Evolutionary conservation across 345 rosid species (phyloP), one percentile per base, ranked within the genome.

Genomic region (Reutealis trisperma): DNA sequence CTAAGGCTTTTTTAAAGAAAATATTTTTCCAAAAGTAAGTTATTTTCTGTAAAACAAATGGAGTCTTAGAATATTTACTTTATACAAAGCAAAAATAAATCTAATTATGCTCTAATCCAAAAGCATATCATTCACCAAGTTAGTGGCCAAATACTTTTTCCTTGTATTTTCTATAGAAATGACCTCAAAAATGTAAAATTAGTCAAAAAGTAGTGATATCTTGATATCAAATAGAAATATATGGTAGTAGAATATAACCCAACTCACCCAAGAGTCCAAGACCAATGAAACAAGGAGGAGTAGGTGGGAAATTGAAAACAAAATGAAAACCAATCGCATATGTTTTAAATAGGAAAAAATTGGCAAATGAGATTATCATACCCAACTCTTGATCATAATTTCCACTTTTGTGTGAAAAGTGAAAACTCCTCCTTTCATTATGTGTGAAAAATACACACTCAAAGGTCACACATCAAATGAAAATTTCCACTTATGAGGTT

Each of bases 401-500:
- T 5, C 52, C 70, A 66, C 70, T 66, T 59, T 41, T 58, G 21
- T 2, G 57, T 72, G 63, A 70, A 21, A 70, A 70, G 41, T 3
- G 16, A 37, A 37, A 37, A 37, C 41, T 37, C 41, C 6, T 37
- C 41, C 42, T 57, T 27, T 30, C 13, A 49, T 8, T 25, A 55
- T 71, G 14, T 13, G 47, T n/a, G 30, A 49, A 42, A 44, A 44
- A 7, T 41, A 22, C 16, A 44, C 32, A 44, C 54, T 42, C 24
- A n/a, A 1, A 22, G 30, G 51, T 6, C 70, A 67, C 52, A 66
- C 27, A 44, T 67, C 70, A 63, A 2, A 49, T 30, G 42, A 47
- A 15, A 45, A 66, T 10, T 68, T 22, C 47, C 58, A 24, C 72
- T 69, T 2, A 8, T 49, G 32, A 47, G 59, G 62, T 49, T 63